Base-by-base conservation (phyloP, 2,329 filamentous ascomycete genomes). In the Colletotrichum lini region DNA sequence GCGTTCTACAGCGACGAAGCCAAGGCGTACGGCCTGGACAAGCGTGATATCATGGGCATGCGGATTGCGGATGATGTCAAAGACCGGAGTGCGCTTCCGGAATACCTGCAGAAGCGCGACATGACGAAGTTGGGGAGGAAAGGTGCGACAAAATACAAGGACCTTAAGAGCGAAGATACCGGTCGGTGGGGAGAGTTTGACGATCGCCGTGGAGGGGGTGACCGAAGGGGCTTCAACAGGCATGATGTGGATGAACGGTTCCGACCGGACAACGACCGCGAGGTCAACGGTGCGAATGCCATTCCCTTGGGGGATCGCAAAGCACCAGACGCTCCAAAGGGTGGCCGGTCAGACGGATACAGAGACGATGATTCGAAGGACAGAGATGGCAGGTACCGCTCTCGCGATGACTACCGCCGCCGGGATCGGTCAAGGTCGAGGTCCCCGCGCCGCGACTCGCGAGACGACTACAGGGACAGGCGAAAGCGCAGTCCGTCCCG, bases 51-150 rank as follows among this genome's bases (percentile, higher is more conserved):
- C 74, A 97, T 97, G 90, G 95, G 95, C 16, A 89, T 92, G 2
- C 86, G 89, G 61, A 97, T 96, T 76, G 91, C 89, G 60, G 96
- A 98, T 79, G 94, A 98, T 73, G 90, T 96, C 71, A 87, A 88
- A 58, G 94, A 97, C 77, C 91, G 94, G 56, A 93, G 96, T 76
- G 85, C 94, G 1, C 83, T 99, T 76, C 96, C 96, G 3, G 92
- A 97, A 83, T 97, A 95, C 75, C 91, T 99, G 85, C 95, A 98
- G 83, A 91, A 97, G 77, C 87, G 96, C 67, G 96, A 98, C 82
- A 94, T 96, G 92, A 96, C 95, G 16, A 96, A 95, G 84, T 82
- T 99, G 35, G 96, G 96, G 26, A 94, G 93, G 84, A 98, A 98
- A 85, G 96, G 96, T 23, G 91, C 94, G 38, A 95, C 94, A 8